Base-by-base conservation (phyloP, 2,329 filamentous ascomycete species). In the Curvularia sp. region DNA sequence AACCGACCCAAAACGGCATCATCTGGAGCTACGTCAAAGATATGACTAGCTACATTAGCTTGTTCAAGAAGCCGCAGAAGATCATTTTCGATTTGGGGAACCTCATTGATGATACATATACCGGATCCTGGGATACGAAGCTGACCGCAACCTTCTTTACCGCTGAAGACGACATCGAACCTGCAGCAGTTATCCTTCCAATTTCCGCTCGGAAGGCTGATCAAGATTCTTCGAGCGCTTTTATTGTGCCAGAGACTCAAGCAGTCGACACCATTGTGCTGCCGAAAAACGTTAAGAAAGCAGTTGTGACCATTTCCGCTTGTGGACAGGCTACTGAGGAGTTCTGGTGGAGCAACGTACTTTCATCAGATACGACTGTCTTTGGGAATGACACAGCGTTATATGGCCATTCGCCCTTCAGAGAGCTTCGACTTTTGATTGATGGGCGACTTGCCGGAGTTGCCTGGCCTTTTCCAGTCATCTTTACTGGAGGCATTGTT, bases 261-360 rank as follows among this genome's bases (percentile, higher is more conserved):
- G 88, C 89, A 0, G 83, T 82, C 0, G 85, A 84, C 61, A 81
- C 80, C 0, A 75, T 92, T 42, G 78, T 66, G n/a, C 81, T 96
- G 43, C 91, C 91, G 2, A 81, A 78, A 49, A 89, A 91, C 68
- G 82, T 83, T 20, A 84, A 85, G 53, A 86, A 88, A 57, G 92
- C 91, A 18, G 85, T 93, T 8, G 86, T 94, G 55, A 87, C 89
- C 0, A 83, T 95, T n/a, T 87, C 89, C 8, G 90, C 91, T 15
- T 92, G 88, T 64, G 92, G 90, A 0, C 92, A 95, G 73, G 83
- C 84, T 0, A 78, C 82, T 15, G 92, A 95, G 77, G 92, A 96
- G 73, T 94, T 94, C 69, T 96, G 92, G 91, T 95, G 90, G 87
- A 85, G 84, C 57, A 94, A 94, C 69, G 87, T 92, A 1, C 84